Conservation (phyloP, 2,329 filamentous ascomycete genomes). For the Phaeomoniella chlamydospora region DNA sequence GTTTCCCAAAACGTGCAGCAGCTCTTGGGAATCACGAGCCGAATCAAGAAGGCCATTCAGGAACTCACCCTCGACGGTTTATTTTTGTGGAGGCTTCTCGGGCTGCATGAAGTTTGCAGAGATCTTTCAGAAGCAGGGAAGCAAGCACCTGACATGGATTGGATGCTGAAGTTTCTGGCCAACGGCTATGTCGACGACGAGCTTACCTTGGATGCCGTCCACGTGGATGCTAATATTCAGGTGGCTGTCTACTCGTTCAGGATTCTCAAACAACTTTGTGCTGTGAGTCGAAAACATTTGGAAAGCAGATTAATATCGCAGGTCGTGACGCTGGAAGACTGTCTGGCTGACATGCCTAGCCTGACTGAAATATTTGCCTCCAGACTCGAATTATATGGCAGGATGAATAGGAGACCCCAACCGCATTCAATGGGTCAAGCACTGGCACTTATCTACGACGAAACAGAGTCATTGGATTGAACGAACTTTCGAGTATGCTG, state of each 20-base stretch:
- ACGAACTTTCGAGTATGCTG: no score
- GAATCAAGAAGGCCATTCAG: neutral
- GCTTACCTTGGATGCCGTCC: constrained; percentile 43
- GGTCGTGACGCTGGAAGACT: neutral
- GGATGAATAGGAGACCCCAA: neutral
- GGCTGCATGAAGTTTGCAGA: constrained; percentile 1
- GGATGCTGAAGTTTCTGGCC: constrained; percentile 13
- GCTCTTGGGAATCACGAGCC: neutral
- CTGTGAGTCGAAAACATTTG: constrained; percentile 3
- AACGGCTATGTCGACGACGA: constrained; percentile 16
- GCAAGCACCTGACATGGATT: neutral
- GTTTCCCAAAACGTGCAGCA: constrained; percentile 2
- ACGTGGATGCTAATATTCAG: constrained; percentile 47
- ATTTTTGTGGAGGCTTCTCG: constrained; percentile 8
- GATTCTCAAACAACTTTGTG: constrained; percentile 39
- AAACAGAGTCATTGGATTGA: no score
- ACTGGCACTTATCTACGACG: neutral
- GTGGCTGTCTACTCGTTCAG: constrained; percentile 48
- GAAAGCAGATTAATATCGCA: neutral
- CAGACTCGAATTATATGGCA: neutral
- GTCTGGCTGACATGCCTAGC: neutral
- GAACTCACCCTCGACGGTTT: constrained; percentile 5
- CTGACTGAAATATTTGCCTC: neutral
- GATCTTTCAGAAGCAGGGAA: constrained; percentile 1
- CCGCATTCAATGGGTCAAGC: neutral